phyloP scores from a whole-genome alignment of 768 basidiomycete species.

The Suillus americanus region DNA sequence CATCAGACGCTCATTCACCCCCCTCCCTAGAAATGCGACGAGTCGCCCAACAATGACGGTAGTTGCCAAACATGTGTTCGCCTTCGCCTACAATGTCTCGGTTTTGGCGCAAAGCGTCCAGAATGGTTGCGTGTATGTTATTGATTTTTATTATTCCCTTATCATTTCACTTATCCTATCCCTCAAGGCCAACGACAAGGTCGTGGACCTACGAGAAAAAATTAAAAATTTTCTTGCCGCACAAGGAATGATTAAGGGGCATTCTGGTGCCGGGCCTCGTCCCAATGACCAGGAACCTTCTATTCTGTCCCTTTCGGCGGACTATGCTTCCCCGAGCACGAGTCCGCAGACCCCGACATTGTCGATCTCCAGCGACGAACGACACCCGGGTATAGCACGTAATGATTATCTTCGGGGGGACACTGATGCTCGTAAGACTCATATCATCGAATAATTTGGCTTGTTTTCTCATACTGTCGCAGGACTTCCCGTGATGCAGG shows the following conservation, averaged over 20 bases:
- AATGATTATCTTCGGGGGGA: constrained; percentile 16
- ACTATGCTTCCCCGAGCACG: constrained; percentile 39
- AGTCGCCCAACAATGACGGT: constrained; percentile 59
- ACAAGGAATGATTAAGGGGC: constrained; percentile 89
- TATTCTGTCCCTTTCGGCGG: constrained; percentile 49
- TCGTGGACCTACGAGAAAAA: constrained; percentile 67
- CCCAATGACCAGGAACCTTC: constrained; percentile 54
- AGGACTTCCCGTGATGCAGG: constrained; percentile 33
- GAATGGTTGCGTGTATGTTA: constrained; percentile 75
- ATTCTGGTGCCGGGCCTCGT: constrained; percentile 69
- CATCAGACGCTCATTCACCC: constrained; percentile 14
- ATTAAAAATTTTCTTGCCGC: constrained; percentile 78
- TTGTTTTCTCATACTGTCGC: constrained; percentile 3
- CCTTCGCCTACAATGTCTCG: constrained; percentile 80
- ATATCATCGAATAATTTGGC: neutral
- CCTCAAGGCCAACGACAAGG: constrained; percentile 69
- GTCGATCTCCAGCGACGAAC: constrained; percentile 42
- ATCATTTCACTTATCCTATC: constrained; percentile 13
- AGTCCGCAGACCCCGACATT: constrained; percentile 49
- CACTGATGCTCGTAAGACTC: constrained; percentile 27
- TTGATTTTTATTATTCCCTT: neutral
- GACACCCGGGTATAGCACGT: constrained; percentile 32
- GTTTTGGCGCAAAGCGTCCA: constrained; percentile 82
- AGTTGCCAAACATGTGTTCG: constrained; percentile 76
- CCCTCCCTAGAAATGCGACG: constrained; percentile 79